Evolutionary conservation across 2,329 filamentous ascomycete species (phyloP), one percentile per base, ranked within the genome.

Genomic region (Fusarium sp.): DNA sequence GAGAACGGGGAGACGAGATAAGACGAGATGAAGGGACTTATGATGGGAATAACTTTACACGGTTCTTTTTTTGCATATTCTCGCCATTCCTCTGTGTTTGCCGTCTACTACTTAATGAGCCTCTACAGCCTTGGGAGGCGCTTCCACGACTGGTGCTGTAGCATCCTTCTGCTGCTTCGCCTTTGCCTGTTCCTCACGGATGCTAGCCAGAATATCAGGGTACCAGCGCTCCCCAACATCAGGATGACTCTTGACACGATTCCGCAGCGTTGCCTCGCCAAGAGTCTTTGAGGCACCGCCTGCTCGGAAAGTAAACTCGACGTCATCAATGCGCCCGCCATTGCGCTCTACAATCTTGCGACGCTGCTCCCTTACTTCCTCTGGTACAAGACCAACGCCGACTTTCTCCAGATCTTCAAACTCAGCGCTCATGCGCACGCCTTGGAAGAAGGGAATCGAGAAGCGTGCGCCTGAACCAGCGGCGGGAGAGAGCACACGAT

Each of bases 361-460:
- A 52, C 92, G 84, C 83, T 92, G 85, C 77, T 84, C 87, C 74
- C 85, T 84, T 18, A 95, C 89, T 15, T 86, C 85, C 32, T 88
- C 87, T 0, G 93, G 92, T 14, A 91, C 86, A 26, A 74, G 69
- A 2, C 85, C 87, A n/a, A 87, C 85, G n/a, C 86, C 88, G 18
- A 87, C 84, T 26, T 75, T 80, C 78, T 89, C 91, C 81, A 96
- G 89, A 73, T 92, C 91, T 77, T 94, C 93, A 78, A 97, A 97
- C 20, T 88, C 88, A 1, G 93, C 90, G 79, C 94, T 92, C 62
- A 93, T 90, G 75, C 90, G 90, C 65, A 97, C 92, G 26, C 94
- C 94, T 79, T 96, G 94, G 83, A 97, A 97, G 82, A 97, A 97
- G 0, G 94, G 94, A 50, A 97, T 91, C 11, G 90, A 93, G 83